Percentiles rank a stretch among this genome's conserved stretches.
These are phyloP conservation scores for Boletus reticulatus DNA, from an alignment of 768 basidiomycete genomes.

Conservation along the genomic window DNA sequence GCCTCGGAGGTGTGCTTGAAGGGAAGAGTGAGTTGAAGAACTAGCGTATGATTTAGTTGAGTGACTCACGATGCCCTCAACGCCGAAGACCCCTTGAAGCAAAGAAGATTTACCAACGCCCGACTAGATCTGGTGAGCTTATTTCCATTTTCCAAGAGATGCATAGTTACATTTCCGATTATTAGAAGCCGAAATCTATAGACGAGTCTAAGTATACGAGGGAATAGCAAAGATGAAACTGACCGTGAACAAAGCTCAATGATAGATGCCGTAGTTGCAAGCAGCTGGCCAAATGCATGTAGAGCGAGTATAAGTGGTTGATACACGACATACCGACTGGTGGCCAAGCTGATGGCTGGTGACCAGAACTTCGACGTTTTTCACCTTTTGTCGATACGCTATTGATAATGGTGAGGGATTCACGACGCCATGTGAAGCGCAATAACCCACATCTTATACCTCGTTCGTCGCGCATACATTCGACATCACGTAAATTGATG, in stretches of 20 bases:
- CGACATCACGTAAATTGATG: too few relatives aligned
- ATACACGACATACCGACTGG: not conserved
- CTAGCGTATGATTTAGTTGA: not conserved
- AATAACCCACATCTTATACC: slow-evolving; percentile 7
- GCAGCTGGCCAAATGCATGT: slow-evolving; percentile 1
- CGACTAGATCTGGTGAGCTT: slow-evolving; percentile 4
- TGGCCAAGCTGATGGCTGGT: not conserved
- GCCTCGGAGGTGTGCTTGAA: slow-evolving; percentile 1
- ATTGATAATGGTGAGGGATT: not conserved
- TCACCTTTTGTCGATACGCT: slow-evolving; percentile 10
- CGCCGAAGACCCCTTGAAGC: slow-evolving; percentile 11
- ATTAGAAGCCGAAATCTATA: slow-evolving; percentile 14
- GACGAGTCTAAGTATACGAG: not conserved
- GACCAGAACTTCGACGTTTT: slow-evolving; percentile 9
- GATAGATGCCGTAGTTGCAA: slow-evolving; percentile 2
- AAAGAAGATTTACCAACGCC: slow-evolving; percentile 16
- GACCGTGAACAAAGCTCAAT: slow-evolving; percentile 12
- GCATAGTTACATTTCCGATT: slow-evolving; percentile 11
- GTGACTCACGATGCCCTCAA: slow-evolving; percentile 5
- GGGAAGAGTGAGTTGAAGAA: not conserved
- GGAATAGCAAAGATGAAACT: not conserved
- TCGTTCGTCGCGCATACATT: not conserved
- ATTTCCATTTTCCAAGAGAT: not conserved
- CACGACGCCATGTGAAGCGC: not conserved
- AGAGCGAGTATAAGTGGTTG: not conserved